Conservation (phyloP, 225 moss, liverwort and hornwort genomes). For the Asterella californica region DNA sequence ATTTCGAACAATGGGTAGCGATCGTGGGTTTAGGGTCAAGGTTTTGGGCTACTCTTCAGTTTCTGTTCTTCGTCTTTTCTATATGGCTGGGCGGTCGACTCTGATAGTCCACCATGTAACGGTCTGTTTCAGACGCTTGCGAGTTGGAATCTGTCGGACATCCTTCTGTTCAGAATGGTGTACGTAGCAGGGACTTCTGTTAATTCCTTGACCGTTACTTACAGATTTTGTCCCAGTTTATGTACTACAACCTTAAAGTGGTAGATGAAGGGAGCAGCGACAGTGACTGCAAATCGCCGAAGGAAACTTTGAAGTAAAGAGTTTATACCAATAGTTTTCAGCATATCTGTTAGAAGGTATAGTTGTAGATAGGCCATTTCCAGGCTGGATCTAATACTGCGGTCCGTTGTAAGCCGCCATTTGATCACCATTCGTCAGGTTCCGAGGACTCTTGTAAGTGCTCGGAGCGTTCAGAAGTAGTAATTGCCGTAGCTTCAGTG, state of each 20-base stretch:
- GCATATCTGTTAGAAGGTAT: no score
- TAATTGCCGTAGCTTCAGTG: no score
- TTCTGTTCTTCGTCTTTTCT: not conserved
- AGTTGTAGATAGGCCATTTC: not conserved
- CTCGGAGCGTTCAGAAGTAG: not conserved
- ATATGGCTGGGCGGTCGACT: not conserved
- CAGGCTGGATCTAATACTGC: not conserved
- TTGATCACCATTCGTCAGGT: not conserved
- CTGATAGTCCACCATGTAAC: not conserved
- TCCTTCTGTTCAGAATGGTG: no score
- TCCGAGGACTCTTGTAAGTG: not conserved
- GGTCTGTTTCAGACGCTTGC: no score
- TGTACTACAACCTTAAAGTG: slow-evolving; percentile 47
- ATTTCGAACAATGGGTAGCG: not conserved
- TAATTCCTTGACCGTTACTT: not conserved
- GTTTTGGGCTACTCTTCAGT: no score
- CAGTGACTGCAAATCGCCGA: not conserved
- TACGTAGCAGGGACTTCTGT: not conserved
- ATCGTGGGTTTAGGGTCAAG: no score
- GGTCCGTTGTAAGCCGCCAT: not conserved
- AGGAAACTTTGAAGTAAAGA: not conserved
- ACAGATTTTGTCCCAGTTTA: slow-evolving; percentile 77
- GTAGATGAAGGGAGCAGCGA: slow-evolving; percentile 3
- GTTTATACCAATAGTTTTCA: not conserved
- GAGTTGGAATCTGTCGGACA: no score